A percentile compares a stretch with the other conserved stretches of the same genome.
phyloP scores from a whole-genome alignment of 140 eudicot species.

The Senecio squalidus region DNA sequence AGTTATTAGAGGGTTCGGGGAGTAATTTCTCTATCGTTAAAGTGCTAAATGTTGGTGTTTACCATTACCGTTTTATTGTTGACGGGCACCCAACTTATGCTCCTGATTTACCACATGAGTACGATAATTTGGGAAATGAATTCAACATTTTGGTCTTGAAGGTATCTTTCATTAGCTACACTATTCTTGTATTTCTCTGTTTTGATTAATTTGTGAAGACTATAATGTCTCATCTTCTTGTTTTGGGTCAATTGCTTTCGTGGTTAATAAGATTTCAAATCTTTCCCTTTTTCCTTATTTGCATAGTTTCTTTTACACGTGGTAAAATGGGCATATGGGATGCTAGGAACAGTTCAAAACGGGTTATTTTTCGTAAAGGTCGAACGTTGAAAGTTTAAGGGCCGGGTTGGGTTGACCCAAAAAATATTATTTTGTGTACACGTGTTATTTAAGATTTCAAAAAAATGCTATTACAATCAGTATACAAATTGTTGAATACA shows the following conservation, averaged over 20 bases:
- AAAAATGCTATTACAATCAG: too few species aligned
- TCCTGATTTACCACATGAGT: slow-evolving; percentile 40
- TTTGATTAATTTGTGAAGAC: not conserved
- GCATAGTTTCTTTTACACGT: not conserved
- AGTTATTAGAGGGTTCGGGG: slow-evolving; percentile 28
- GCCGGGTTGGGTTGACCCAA: not conserved
- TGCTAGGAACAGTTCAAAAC: not conserved
- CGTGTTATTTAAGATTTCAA: too few species aligned
- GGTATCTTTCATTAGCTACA: slow-evolving; percentile 25
- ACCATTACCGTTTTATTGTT: slow-evolving; percentile 46
- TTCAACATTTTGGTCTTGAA: slow-evolving; percentile 44
- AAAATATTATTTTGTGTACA: too few species aligned
- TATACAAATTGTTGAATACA: too few species aligned
- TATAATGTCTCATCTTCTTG: not conserved
- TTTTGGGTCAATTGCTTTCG: not conserved
- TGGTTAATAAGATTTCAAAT: not conserved
- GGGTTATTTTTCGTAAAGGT: not conserved
- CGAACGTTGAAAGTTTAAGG: not conserved
- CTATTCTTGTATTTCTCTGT: not conserved
- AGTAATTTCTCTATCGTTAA: slow-evolving; percentile 24
- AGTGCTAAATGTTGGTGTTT: slow-evolving; percentile 44
- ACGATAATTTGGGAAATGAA: slow-evolving; percentile 30
- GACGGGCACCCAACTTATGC: slow-evolving; percentile 45
- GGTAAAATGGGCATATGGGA: not conserved
- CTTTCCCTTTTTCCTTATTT: not conserved